Percentiles rank a stretch among this genome's conserved stretches.
Evolutionary conservation across 148 eudicot genomes (phyloP).

Genomic region (Rhododendron griersonianum): DNA sequence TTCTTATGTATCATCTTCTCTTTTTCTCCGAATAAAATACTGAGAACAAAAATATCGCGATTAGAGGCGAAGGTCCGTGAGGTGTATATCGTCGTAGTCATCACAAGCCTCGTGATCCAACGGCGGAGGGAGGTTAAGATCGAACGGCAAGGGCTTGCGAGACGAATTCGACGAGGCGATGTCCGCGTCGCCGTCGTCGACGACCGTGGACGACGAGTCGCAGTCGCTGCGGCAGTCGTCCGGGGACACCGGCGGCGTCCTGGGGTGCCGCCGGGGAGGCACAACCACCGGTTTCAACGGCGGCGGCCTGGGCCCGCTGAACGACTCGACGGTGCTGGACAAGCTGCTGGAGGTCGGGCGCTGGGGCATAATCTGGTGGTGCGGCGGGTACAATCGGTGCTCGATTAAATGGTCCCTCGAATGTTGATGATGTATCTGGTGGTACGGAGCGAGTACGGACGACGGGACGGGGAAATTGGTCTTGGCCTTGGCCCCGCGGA

Average conservation of each 20-base stretch:
- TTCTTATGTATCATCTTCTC: constrained; percentile 7
- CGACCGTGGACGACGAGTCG: constrained; percentile 49
- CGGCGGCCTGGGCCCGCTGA: constrained; percentile 42
- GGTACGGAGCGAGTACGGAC: not conserved
- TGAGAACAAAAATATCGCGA: constrained; percentile 1
- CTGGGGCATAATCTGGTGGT: constrained; percentile 22
- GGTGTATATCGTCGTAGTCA: constrained; percentile 27
- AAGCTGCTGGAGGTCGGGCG: constrained; percentile 60
- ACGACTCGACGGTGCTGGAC: constrained; percentile 71
- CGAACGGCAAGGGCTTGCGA: constrained; percentile 30
- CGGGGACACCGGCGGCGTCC: constrained; percentile 20
- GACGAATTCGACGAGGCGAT: constrained; percentile 26
- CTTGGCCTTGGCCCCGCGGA: constrained; percentile 71
- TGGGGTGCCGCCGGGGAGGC: constrained; percentile 10
- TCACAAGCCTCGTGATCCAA: constrained; percentile 2
- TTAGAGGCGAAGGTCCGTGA: constrained; percentile 39
- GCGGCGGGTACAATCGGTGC: constrained; percentile 16
- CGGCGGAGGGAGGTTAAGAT: constrained; percentile 45
- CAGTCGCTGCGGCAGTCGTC: constrained; percentile 51
- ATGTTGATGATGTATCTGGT: constrained; percentile 14
- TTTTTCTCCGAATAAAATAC: constrained; percentile 6
- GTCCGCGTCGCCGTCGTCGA: constrained; percentile 31
- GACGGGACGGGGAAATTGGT: constrained; percentile 50
- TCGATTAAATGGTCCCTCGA: constrained; percentile 17
- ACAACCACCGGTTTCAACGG: not conserved